Conservation (phyloP, 257 asterid species). For the Vinca minor region DNA sequence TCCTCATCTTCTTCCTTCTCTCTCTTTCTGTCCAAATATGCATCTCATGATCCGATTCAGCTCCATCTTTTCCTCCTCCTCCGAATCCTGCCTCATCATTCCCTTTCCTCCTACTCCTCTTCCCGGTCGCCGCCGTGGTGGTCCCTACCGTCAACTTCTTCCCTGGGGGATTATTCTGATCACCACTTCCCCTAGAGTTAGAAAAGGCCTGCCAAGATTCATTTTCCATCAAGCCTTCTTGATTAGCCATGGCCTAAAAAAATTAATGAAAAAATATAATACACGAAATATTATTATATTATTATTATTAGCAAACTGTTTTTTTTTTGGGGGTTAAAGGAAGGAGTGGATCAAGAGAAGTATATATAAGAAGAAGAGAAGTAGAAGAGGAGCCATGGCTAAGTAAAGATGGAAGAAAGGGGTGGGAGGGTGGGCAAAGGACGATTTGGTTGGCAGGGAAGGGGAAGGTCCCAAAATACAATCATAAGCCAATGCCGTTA, state of each 20-base stretch:
- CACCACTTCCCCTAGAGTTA: constrained; percentile 11
- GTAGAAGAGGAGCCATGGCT: neutral
- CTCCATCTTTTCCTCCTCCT: no score
- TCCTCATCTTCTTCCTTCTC: constrained; percentile 83
- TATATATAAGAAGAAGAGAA: neutral
- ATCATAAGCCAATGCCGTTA: no score
- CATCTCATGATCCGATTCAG: constrained; percentile 50
- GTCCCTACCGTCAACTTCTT: no score
- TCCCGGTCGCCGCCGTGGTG: constrained; percentile 2
- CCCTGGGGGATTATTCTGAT: no score
- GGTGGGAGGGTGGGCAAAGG: no score
- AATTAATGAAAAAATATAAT: no score
- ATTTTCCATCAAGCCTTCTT: constrained; percentile 29
- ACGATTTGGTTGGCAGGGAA: no score
- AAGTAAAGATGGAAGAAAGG: neutral
- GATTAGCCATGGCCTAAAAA: constrained; percentile 26
- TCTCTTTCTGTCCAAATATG: constrained; percentile 80
- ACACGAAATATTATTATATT: no score
- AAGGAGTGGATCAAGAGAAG: neutral
- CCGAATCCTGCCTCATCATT: no score
- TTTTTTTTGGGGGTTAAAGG: neutral
- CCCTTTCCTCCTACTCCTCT: constrained; percentile 7
- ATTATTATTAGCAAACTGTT: neutral
- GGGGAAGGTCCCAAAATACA: no score
- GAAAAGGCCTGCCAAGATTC: constrained; percentile 31